A percentile compares a stretch with the other conserved stretches of the same genome.
phyloP scores from a whole-genome alignment of 169 alveolate genomes.

The Cystoisospora suis region DNA sequence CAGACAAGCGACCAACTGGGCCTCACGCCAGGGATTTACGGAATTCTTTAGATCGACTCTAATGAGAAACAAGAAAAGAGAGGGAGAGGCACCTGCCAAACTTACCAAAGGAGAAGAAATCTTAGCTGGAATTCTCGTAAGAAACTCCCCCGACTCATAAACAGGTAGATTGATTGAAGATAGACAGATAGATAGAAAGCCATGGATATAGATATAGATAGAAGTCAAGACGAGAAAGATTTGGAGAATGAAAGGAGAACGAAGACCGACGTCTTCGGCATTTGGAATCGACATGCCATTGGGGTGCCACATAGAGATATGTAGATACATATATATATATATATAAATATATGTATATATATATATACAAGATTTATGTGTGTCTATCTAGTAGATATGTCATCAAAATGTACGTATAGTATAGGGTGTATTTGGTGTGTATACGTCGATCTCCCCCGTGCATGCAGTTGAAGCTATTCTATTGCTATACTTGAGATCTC shows the following conservation, averaged over 20 bases:
- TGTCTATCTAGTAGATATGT: too few relatives aligned
- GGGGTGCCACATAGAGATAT: not conserved
- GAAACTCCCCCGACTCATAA: not conserved
- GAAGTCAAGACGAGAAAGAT: too few relatives aligned
- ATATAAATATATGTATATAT: not conserved
- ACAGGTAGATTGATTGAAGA: not conserved
- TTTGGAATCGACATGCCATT: not conserved
- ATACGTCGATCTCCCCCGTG: too few relatives aligned
- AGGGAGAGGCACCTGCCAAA: constrained; percentile 45
- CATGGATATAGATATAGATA: not conserved
- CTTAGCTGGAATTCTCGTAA: constrained; percentile 50
- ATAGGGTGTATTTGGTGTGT: too few relatives aligned
- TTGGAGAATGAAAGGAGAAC: too few relatives aligned
- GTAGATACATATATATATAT: not conserved
- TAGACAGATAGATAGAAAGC: not conserved
- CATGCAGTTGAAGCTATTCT: too few relatives aligned
- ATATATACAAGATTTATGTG: not conserved
- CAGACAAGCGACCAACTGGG: constrained; percentile 84
- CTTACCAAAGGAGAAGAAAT: constrained; percentile 48
- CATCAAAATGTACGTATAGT: too few relatives aligned
- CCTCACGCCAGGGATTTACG: constrained; percentile 82
- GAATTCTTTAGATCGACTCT: too few relatives aligned
- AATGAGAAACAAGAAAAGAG: constrained; percentile 40
- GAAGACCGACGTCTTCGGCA: too few relatives aligned
- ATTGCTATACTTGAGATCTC: too few relatives aligned